phyloP scores from a whole-genome alignment of 345 rosid species.

The Citrus reticulata region DNA sequence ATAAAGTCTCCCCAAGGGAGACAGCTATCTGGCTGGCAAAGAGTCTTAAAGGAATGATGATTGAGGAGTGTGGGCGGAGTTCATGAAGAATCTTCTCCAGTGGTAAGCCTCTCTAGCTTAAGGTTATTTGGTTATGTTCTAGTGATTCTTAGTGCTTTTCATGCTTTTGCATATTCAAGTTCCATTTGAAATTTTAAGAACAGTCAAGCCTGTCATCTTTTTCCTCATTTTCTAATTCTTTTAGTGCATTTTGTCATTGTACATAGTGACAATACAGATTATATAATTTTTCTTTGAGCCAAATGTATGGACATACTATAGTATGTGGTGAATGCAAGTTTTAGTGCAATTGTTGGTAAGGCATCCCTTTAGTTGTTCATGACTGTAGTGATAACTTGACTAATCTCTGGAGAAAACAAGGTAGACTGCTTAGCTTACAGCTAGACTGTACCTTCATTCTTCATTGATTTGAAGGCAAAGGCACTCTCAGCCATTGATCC shows the following conservation, averaged over 20 bases:
- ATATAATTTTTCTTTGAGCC: slow-evolving; percentile 10
- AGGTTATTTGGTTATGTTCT: slow-evolving; percentile 2
- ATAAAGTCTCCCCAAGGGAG: slow-evolving; percentile 95
- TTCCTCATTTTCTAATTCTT: slow-evolving; percentile 25
- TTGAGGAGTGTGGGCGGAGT: slow-evolving; percentile 60
- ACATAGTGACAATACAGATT: slow-evolving; percentile 34
- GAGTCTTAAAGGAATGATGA: slow-evolving; percentile 96
- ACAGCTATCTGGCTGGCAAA: slow-evolving; percentile 98
- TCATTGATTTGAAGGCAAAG: neutral
- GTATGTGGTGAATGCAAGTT: slow-evolving; percentile 14
- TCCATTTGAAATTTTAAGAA: slow-evolving; percentile 14
- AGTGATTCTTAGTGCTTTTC: slow-evolving; percentile 7
- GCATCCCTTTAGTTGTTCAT: neutral
- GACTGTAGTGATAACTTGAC: neutral
- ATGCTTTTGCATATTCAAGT: slow-evolving; percentile 17
- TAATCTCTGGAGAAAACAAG: no score
- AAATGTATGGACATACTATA: slow-evolving; percentile 20
- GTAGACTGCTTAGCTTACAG: neutral
- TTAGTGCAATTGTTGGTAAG: slow-evolving; percentile 12
- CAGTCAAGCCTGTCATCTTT: neutral
- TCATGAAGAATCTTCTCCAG: slow-evolving; percentile 27
- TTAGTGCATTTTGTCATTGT: slow-evolving; percentile 25
- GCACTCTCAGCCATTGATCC: neutral
- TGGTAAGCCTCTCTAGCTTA: slow-evolving; percentile 26
- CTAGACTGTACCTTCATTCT: neutral